A percentile compares a stretch with the other conserved stretches of the same genome.
phyloP scores from a whole-genome alignment of 208 protist species.

The Trypanosoma congolense region DNA sequence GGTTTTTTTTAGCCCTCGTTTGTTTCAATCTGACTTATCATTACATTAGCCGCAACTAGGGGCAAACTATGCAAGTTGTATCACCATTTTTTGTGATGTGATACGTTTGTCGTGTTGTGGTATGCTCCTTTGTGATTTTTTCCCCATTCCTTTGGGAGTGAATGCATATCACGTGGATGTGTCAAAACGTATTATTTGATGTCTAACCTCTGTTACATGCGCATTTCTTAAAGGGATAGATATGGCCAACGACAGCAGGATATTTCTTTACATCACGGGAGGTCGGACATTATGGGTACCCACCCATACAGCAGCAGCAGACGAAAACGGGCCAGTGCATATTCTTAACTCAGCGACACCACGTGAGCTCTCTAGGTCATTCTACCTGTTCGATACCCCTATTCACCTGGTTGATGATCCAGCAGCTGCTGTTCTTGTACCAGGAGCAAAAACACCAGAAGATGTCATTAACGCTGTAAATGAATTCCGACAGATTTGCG shows the following conservation, averaged over 20 bases:
- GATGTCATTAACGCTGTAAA: slow-evolving; percentile 72
- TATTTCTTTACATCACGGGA: slow-evolving; percentile 66
- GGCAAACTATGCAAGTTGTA: no score
- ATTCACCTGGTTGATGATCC: slow-evolving; percentile 64
- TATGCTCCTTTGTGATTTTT: no score
- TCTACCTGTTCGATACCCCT: slow-evolving; percentile 83
- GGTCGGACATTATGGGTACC: slow-evolving; percentile 87
- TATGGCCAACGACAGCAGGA: slow-evolving; percentile 24
- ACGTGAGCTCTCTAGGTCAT: slow-evolving; percentile 68
- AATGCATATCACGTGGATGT: no score
- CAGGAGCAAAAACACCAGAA: slow-evolving; percentile 64
- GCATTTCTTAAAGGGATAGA: no score
- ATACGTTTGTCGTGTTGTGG: no score
- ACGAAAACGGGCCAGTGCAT: slow-evolving; percentile 56
- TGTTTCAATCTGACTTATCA: no score
- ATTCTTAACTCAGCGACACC: slow-evolving; percentile 66
- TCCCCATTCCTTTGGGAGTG: no score
- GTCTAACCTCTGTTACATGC: no score
- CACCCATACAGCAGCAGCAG: slow-evolving; percentile 46
- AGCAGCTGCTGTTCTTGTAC: slow-evolving; percentile 38
- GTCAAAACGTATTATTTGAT: no score
- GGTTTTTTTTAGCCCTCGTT: no score
- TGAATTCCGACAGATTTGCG: slow-evolving; percentile 71
- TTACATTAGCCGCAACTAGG: no score
- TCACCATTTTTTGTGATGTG: no score